phyloP scores from a whole-genome alignment of 2,329 filamentous ascomycete species.

The Hypoxylon sp. region DNA sequence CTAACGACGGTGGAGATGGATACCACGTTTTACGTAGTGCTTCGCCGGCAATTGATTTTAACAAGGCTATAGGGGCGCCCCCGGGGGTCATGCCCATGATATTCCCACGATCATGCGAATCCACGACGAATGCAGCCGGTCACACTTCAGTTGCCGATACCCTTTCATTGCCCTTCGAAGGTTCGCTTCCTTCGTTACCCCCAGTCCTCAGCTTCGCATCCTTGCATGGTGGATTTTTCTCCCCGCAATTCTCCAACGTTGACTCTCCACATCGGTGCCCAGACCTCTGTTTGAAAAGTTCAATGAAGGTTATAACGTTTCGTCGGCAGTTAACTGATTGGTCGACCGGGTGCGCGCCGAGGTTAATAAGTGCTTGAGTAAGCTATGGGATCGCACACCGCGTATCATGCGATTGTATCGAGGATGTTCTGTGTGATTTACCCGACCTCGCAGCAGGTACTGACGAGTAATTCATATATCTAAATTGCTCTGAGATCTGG shows the following conservation, averaged over 20 bases:
- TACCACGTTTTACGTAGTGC: slow-evolving; percentile 44
- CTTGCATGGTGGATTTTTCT: slow-evolving; percentile 33
- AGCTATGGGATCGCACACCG: slow-evolving; percentile 33
- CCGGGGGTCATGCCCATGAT: slow-evolving; percentile 22
- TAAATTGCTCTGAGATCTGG: slow-evolving; percentile 44
- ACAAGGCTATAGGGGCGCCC: slow-evolving; percentile 34
- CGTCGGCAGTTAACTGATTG: slow-evolving; percentile 52
- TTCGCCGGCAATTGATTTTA: slow-evolving; percentile 37
- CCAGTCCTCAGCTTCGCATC: slow-evolving; percentile 27
- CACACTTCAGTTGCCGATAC: slow-evolving; percentile 45
- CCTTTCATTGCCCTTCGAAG: slow-evolving; percentile 27
- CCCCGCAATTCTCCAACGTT: slow-evolving; percentile 43
- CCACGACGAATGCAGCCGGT: slow-evolving; percentile 27
- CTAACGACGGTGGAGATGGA: slow-evolving; percentile 29
- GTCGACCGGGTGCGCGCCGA: slow-evolving; percentile 27
- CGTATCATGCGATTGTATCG: slow-evolving; percentile 30
- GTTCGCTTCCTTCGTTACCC: slow-evolving; percentile 20
- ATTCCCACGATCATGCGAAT: neutral
- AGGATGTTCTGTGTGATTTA: slow-evolving; percentile 34
- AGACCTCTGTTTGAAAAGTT: slow-evolving; percentile 32
- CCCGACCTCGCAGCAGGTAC: slow-evolving; percentile 34
- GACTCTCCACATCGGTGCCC: slow-evolving; percentile 42
- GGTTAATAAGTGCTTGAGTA: slow-evolving; percentile 46
- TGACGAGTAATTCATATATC: slow-evolving; percentile 45
- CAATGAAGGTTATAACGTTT: slow-evolving; percentile 34